A percentile compares a stretch with the other conserved stretches of the same genome.
phyloP scores from a whole-genome alignment of 768 basidiomycete species.

The Leccinellum albellum region DNA sequence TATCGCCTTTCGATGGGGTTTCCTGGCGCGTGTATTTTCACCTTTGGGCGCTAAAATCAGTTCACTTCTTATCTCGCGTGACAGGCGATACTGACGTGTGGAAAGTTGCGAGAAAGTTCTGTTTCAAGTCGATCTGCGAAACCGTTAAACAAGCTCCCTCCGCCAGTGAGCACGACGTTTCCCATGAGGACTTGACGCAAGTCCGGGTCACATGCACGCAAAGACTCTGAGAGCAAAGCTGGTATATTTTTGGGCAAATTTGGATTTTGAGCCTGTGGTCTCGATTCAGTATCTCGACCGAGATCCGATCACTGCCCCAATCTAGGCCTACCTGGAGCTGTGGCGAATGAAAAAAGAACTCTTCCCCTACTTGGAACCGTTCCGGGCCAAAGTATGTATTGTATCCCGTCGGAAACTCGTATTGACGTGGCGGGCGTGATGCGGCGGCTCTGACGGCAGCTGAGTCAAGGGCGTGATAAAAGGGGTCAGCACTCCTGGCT shows the following conservation, averaged over 20 bases:
- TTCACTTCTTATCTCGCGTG: neutral
- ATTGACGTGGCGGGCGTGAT: slow-evolving; percentile 57
- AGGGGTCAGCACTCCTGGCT: slow-evolving; percentile 21
- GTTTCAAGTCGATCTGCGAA: slow-evolving; percentile 76
- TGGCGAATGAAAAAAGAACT: slow-evolving; percentile 76
- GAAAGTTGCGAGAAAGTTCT: slow-evolving; percentile 73
- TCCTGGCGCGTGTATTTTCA: slow-evolving; percentile 90
- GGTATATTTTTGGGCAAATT: slow-evolving; percentile 74
- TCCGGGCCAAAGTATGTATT: slow-evolving; percentile 79
- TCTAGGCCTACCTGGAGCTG: slow-evolving; percentile 44
- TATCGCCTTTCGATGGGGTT: slow-evolving; percentile 87
- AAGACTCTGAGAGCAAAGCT: slow-evolving; percentile 68
- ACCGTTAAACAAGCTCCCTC: slow-evolving; percentile 82
- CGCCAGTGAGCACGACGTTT: slow-evolving; percentile 95
- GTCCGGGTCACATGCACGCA: slow-evolving; percentile 87
- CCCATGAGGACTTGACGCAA: slow-evolving; percentile 84
- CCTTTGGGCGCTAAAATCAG: slow-evolving; percentile 41
- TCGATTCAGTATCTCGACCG: slow-evolving; percentile 6
- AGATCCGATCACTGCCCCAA: neutral
- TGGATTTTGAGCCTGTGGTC: slow-evolving; percentile 47
- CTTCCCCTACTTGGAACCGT: slow-evolving; percentile 81
- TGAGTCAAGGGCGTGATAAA: neutral
- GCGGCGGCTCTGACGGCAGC: slow-evolving; percentile 48
- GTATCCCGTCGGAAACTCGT: slow-evolving; percentile 96
- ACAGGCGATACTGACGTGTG: slow-evolving; percentile 56